Evolutionary conservation across 306 rosid genomes (phyloP).

Genomic region (Glycine tomentella): DNA sequence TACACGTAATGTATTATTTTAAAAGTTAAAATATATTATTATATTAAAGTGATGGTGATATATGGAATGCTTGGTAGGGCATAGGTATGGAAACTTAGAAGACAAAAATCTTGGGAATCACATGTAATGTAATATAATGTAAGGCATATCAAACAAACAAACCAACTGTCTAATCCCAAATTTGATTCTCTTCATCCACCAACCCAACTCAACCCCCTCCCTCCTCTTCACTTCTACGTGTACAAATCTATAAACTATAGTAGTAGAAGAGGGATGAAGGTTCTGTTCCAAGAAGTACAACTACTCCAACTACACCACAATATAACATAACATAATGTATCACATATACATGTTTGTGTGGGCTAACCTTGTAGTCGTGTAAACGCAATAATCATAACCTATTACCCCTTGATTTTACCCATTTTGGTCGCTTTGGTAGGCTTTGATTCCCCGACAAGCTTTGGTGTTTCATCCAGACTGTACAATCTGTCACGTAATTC

Average conservation of each 20-base stretch:
- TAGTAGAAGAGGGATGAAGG: constrained; percentile 36
- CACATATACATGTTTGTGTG: background rate
- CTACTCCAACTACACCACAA: background rate
- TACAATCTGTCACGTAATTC: constrained; percentile 59
- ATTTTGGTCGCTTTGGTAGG: constrained; percentile 34
- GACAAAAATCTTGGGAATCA: constrained; percentile 57
- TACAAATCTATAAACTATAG: background rate
- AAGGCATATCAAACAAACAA: constrained; percentile 49
- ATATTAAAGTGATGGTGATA: constrained; percentile 33
- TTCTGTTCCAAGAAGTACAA: constrained; percentile 41
- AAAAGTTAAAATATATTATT: too few species aligned
- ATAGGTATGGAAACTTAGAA: constrained; percentile 40
- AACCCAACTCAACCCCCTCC: background rate
- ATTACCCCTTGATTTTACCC: constrained; percentile 40
- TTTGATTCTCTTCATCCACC: constrained; percentile 51
- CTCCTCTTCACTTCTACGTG: background rate
- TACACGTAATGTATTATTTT: background rate
- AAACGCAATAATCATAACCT: constrained; percentile 12
- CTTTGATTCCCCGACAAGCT: constrained; percentile 69
- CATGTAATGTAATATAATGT: constrained; percentile 51
- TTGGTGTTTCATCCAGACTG: constrained; percentile 46
- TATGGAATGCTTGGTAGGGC: constrained; percentile 50
- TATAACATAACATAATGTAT: background rate
- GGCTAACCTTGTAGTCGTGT: constrained; percentile 4
- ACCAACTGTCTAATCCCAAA: constrained; percentile 46